A percentile compares a stretch with the other conserved stretches of the same genome.
Conservation (phyloP, 495 filamentous ascomycete genomes). For the Immersiella caudata region DNA sequence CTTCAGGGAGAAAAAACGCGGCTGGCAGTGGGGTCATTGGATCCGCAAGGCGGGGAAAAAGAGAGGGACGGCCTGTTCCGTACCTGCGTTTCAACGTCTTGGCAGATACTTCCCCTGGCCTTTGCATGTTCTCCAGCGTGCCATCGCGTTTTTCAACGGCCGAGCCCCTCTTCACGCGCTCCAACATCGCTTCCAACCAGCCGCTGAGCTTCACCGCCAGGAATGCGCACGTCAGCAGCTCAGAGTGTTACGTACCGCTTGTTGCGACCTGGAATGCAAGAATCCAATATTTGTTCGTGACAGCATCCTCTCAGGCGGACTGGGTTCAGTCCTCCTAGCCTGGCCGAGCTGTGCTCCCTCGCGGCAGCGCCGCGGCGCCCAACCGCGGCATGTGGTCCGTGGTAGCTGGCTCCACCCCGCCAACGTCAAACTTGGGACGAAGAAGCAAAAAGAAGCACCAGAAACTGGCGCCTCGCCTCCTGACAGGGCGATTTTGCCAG, state of each 20-base stretch:
- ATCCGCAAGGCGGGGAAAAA: background rate
- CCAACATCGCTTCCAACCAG: background rate
- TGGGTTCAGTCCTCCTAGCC: background rate
- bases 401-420: no score
- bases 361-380: background rate
- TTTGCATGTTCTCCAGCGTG: constrained; percentile 12
- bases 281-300: background rate
- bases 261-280: background rate
- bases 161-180: background rate
- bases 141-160: constrained; percentile 3
- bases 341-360: background rate
- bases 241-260: constrained; percentile 8
- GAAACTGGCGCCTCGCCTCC: background rate
- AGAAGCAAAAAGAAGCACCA: constrained; percentile 6
- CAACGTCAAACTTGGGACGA: constrained; percentile 19
- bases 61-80: background rate
- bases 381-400: background rate
- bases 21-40: background rate
- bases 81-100: background rate
- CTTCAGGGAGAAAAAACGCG: background rate
- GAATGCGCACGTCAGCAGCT: background rate
- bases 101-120: constrained; percentile 7
- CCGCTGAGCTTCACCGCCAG: constrained; percentile 5
- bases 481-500: background rate
- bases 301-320: background rate